phyloP scores from a whole-genome alignment of 257 asterid genomes.

The Forsythia viridissima region DNA sequence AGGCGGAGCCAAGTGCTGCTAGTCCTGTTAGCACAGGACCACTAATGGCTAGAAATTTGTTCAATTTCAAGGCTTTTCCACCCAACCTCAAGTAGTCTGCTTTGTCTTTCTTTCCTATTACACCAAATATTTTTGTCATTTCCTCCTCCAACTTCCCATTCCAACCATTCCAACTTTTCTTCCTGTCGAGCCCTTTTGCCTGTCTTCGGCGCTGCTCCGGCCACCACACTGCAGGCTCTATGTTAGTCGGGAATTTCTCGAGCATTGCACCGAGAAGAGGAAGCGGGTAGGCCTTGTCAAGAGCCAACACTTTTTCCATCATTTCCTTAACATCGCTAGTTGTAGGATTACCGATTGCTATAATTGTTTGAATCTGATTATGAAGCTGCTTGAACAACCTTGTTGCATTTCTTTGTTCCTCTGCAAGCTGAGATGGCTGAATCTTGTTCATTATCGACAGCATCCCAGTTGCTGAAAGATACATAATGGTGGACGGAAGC shows the following conservation, averaged over 20 bases:
- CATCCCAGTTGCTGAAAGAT: conserved; percentile 54
- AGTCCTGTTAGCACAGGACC: conserved; percentile 66
- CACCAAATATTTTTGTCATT: conserved; percentile 45
- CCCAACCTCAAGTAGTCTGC: conserved; percentile 58
- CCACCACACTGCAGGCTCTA: conserved; percentile 69
- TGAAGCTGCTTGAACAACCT: conserved; percentile 61
- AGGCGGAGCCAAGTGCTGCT: conserved; percentile 57
- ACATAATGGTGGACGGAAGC: conserved; percentile 43
- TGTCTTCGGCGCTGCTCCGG: conserved; percentile 35
- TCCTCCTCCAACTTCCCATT: conserved; percentile 50
- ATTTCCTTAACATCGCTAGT: conserved; percentile 43
- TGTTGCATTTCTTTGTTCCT: conserved; percentile 70
- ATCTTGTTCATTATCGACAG: conserved; percentile 48
- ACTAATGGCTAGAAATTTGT: conserved; percentile 41
- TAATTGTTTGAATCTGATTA: conserved; percentile 42
- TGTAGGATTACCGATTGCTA: conserved; percentile 40
- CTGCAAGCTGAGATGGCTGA: conserved; percentile 80
- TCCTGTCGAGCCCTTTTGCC: not conserved
- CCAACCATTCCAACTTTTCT: conserved; percentile 47
- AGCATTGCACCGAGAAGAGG: conserved; percentile 53
- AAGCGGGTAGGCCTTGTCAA: conserved; percentile 67
- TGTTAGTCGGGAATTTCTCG: conserved; percentile 44
- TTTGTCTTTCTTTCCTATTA: conserved; percentile 42
- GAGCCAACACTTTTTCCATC: conserved; percentile 58
- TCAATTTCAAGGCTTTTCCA: conserved; percentile 49